Evolutionary conservation across 1,284 basidiomycete genomes (phyloP).

Genomic region (Cryptococcus neoformans): DNA sequence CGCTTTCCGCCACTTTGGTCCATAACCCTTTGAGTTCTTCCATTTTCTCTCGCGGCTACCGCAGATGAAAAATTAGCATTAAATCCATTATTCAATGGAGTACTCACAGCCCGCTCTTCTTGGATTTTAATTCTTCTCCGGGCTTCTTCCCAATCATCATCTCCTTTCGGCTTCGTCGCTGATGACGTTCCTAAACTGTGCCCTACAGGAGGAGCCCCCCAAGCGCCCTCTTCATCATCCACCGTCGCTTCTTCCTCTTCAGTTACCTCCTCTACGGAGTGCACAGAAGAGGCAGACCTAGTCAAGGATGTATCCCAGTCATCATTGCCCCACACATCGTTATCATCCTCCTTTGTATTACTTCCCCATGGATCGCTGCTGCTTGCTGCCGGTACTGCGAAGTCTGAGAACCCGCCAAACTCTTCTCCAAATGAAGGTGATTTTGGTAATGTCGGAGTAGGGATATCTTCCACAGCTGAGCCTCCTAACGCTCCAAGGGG

Average conservation of each 20-base stretch:
- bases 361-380: constrained; percentile 24
- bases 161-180: constrained; percentile 3
- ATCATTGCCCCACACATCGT: constrained; percentile 11
- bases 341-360: not conserved
- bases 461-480: not conserved
- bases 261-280: not conserved
- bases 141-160: constrained; percentile 42
- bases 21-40: constrained; percentile 33
- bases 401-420: constrained; percentile 30
- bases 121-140: constrained; percentile 30
- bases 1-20: constrained; percentile 30
- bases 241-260: not conserved
- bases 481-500: not conserved
- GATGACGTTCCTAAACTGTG: not conserved
- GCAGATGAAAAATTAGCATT: not conserved
- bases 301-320: not conserved
- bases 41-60: constrained; percentile 38
- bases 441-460: constrained; percentile 11
- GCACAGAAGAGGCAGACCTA: not conserved
- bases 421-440: constrained; percentile 32
- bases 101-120: constrained; percentile 35
- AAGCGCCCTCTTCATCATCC: constrained; percentile 23
- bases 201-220: constrained; percentile 6
- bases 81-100: not conserved
- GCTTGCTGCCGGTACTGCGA: not conserved